These are phyloP conservation scores for Pythium monospermum DNA, from an alignment of 352 stramenopile species.

Conservation along the genomic window DNA sequence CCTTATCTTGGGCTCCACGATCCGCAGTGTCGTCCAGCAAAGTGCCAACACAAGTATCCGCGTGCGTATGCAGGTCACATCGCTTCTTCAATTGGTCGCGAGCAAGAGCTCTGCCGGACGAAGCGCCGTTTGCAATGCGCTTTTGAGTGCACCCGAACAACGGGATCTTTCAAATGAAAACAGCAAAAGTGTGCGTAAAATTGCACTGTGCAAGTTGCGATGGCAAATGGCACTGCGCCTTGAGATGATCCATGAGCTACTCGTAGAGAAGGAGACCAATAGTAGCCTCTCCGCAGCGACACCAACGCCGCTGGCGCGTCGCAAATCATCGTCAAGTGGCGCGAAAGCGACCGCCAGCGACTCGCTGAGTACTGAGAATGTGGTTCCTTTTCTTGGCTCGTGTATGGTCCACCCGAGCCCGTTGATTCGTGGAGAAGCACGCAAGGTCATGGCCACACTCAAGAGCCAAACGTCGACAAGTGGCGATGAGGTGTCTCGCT, in stretches of 20 bases:
- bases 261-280: slow-evolving; percentile 18
- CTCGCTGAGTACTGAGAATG: slow-evolving; percentile 48
- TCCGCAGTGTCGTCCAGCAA: slow-evolving; percentile 71
- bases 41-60: slow-evolving; percentile 57
- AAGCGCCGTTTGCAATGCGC: slow-evolving; percentile 62
- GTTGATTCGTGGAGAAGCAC: slow-evolving; percentile 29
- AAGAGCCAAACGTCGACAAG: slow-evolving; percentile 17
- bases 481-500: slow-evolving; percentile 33
- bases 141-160: slow-evolving; percentile 68
- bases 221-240: slow-evolving; percentile 63
- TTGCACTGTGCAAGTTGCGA: slow-evolving; percentile 41
- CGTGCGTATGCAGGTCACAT: slow-evolving; percentile 45
- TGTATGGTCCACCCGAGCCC: slow-evolving; percentile 53
- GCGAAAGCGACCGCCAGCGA: slow-evolving; percentile 25
- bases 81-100: slow-evolving; percentile 40
- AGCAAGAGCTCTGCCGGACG: slow-evolving; percentile 43
- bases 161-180: slow-evolving; percentile 30
- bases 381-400: slow-evolving; percentile 70
- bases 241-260: slow-evolving; percentile 56
- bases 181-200: slow-evolving; percentile 34
- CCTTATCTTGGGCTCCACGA: slow-evolving; percentile 64
- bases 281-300: neutral
- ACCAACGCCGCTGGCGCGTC: slow-evolving; percentile 12
- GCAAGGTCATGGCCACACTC: slow-evolving; percentile 44
- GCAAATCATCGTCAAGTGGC: slow-evolving; percentile 28